phyloP scores from a whole-genome alignment of 2,329 filamentous ascomycete genomes.

The Trichoderma arundinaceum region DNA sequence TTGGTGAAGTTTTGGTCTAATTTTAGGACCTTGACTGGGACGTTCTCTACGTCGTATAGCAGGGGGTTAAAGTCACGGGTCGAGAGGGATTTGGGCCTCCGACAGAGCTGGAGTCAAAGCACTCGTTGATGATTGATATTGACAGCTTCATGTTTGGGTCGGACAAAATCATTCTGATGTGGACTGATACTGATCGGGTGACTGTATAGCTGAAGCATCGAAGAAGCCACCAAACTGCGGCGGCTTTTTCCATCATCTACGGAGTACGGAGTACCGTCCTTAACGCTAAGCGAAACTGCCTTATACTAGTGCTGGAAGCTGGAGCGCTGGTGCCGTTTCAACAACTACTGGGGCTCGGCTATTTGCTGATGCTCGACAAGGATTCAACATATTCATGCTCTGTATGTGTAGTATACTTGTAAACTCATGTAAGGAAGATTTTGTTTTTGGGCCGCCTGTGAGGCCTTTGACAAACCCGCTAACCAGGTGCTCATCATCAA shows the following conservation, averaged over 20 bases:
- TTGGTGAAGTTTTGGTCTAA: neutral
- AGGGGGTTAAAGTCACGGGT: neutral
- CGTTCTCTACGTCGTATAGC: neutral
- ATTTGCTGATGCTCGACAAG: constrained; percentile 1
- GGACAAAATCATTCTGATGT: too few species aligned
- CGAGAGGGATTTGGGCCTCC: too few species aligned
- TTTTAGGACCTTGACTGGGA: neutral
- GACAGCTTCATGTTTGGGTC: too few species aligned
- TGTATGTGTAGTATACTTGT: neutral
- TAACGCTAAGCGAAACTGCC: neutral
- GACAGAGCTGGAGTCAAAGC: too few species aligned
- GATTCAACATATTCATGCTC: constrained; percentile 1
- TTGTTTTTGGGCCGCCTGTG: too few species aligned
- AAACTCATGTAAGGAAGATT: constrained; percentile 5
- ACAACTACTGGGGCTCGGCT: constrained; percentile 8
- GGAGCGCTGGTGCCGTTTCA: neutral
- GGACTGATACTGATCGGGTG: too few species aligned
- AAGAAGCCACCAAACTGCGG: too few species aligned
- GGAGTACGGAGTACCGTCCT: neutral
- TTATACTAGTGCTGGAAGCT: constrained; percentile 1
- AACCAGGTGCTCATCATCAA: neutral
- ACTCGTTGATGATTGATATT: too few species aligned
- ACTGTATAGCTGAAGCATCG: too few species aligned
- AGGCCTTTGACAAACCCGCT: neutral
- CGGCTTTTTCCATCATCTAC: neutral